Percentiles rank a stretch among this genome's conserved stretches.
Evolutionary conservation across 1,139 yeast genomes (phyloP).

Genomic region (Debaryomyces sp.): DNA sequence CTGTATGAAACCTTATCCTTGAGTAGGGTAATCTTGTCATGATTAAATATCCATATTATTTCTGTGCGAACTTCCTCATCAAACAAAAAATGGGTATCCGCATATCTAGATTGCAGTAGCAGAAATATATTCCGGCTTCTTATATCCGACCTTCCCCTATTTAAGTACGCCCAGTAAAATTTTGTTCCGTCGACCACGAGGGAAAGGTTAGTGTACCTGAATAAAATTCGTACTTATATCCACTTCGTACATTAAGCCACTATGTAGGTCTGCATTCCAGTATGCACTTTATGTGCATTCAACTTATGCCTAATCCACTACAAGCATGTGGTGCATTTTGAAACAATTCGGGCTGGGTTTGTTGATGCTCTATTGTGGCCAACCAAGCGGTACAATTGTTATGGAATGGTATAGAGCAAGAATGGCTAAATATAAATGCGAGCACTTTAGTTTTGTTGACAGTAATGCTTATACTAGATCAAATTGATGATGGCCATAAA

Average conservation of each 20-base stretch:
- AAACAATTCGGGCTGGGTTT: background rate
- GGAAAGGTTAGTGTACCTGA: conserved; percentile 1
- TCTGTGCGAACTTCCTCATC: background rate
- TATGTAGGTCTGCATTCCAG: background rate
- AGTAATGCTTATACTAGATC: background rate
- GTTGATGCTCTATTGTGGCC: background rate
- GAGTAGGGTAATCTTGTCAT: background rate
- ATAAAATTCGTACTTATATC: background rate
- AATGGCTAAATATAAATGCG: background rate
- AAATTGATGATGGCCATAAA: background rate
- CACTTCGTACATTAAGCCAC: background rate
- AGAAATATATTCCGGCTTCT: background rate
- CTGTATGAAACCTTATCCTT: background rate
- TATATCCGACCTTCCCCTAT: background rate
- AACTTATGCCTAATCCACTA: background rate
- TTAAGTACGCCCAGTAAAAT: background rate
- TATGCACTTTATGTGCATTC: background rate
- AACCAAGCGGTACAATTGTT: background rate
- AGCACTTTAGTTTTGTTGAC: background rate
- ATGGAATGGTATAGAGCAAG: background rate
- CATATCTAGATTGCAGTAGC: background rate
- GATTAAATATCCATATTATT: background rate
- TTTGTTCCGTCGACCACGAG: background rate
- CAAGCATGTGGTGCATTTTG: background rate
- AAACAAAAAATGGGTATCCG: background rate